Evolutionary conservation across 352 stramenopile species (phyloP).

Genomic region (Globisporangium splendens): DNA sequence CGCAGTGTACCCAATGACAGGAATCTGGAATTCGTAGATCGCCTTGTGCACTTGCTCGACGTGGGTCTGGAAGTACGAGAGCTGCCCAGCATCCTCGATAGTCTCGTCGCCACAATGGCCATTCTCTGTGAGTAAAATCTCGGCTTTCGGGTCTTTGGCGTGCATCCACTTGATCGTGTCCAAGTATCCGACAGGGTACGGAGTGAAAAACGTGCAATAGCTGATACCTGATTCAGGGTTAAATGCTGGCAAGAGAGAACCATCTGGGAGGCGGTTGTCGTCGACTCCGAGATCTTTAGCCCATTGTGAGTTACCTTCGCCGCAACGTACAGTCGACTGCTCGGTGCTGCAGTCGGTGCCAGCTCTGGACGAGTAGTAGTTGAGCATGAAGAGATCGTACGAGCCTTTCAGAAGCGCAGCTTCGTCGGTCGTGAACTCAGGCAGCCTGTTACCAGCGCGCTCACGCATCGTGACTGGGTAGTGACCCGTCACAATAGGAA

Average conservation of each 20-base stretch:
- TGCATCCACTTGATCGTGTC: conserved; percentile 70
- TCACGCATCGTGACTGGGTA: conserved; percentile 91
- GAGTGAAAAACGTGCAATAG: conserved; percentile 36
- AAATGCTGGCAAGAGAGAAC: conserved; percentile 58
- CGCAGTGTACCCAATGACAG: conserved; percentile 89
- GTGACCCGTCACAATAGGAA: conserved; percentile 88
- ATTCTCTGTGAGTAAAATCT: conserved; percentile 69
- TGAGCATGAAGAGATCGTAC: conserved; percentile 94
- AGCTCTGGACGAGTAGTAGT: conserved; percentile 82
- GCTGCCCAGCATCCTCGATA: conserved; percentile 47
- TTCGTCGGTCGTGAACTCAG: conserved; percentile 82
- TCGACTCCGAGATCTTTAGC: conserved; percentile 54
- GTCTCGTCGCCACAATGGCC: conserved; percentile 52
- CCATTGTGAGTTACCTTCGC: conserved; percentile 20
- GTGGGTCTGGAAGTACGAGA: conserved; percentile 55
- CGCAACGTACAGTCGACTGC: conserved; percentile 29
- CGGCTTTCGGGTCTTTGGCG: conserved; percentile 31
- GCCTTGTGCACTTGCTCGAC: conserved; percentile 58
- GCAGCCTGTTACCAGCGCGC: conserved; percentile 70
- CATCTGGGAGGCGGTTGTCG: conserved; percentile 42
- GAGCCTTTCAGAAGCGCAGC: conserved; percentile 72
- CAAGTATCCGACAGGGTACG: conserved; percentile 49
- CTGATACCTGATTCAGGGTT: conserved; percentile 15
- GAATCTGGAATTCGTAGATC: conserved; percentile 55
- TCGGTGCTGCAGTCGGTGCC: conserved; percentile 46